These are phyloP conservation scores for Sergeia podlipaevii DNA, from an alignment of 208 protist genomes.

Conservation along the genomic window DNA sequence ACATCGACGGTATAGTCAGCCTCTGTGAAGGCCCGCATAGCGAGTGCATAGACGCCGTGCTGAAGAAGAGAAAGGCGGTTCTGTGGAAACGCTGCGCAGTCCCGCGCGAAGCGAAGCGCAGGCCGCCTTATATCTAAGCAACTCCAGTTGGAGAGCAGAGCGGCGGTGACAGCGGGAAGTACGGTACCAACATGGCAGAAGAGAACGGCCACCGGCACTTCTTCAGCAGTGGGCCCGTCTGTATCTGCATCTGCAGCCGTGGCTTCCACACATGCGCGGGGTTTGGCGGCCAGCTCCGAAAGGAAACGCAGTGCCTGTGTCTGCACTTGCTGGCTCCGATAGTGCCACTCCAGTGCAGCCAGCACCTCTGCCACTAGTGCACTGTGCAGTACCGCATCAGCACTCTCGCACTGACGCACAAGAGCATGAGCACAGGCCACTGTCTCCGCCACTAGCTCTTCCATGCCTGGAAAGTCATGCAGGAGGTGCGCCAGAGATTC, in stretches of 20 bases:
- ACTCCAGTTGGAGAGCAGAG: conserved; percentile 16
- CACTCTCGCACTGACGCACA: conserved; percentile 8
- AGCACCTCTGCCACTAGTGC: conserved; percentile 32
- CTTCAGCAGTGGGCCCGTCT: background rate
- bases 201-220: conserved; percentile 27
- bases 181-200: conserved; percentile 51
- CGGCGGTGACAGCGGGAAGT: conserved; percentile 25
- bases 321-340: conserved; percentile 22
- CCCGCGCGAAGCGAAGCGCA: conserved; percentile 35
- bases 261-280: background rate
- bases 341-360: conserved; percentile 28
- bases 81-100: conserved; percentile 29
- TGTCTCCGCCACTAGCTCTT: conserved; percentile 8
- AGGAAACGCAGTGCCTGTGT: conserved; percentile 32
- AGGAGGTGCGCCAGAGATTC: background rate
- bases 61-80: conserved; percentile 31
- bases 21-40: conserved; percentile 11
- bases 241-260: background rate
- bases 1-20: no score
- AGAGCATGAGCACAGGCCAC: conserved; percentile 16
- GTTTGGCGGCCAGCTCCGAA: conserved; percentile 31
- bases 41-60: conserved; percentile 33
- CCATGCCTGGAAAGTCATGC: conserved; percentile 7
- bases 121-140: conserved; percentile 28
- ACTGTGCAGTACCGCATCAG: conserved; percentile 18